Evolutionary conservation across 2,329 filamentous ascomycete species (phyloP).

Genomic region (Sarocladium strictum): DNA sequence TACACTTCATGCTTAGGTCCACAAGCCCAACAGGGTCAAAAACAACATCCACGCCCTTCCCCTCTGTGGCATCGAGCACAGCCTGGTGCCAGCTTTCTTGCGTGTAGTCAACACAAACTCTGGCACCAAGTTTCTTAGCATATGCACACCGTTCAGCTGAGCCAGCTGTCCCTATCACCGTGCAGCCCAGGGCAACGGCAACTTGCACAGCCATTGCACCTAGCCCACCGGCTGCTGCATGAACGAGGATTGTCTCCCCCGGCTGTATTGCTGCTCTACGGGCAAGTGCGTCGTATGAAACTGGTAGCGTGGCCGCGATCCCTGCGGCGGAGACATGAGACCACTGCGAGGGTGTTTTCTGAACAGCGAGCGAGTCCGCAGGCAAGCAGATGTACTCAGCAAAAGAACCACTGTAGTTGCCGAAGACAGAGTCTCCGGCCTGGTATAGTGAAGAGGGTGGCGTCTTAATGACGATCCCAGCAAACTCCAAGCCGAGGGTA

Average conservation of each 20-base stretch:
- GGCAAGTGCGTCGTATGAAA: constrained; percentile 46
- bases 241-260: constrained; percentile 47
- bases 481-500: constrained; percentile 54
- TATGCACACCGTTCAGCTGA: constrained; percentile 37
- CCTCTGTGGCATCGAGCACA: constrained; percentile 40
- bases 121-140: constrained; percentile 32
- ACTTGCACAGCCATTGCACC: constrained; percentile 52
- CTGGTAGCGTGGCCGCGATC: constrained; percentile 45
- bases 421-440: constrained; percentile 48
- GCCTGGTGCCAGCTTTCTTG: constrained; percentile 40
- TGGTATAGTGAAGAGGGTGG: constrained; percentile 29
- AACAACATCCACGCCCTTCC: constrained; percentile 49
- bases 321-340: constrained; percentile 44
- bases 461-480: constrained; percentile 41
- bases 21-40: constrained; percentile 54
- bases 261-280: constrained; percentile 31
- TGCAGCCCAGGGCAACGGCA: constrained; percentile 44
- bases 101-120: constrained; percentile 34
- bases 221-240: constrained; percentile 49
- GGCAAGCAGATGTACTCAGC: constrained; percentile 42
- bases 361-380: constrained; percentile 24
- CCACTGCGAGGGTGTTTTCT: constrained; percentile 39
- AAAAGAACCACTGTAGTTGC: constrained; percentile 44
- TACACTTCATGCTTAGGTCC: constrained; percentile 45
- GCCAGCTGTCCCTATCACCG: constrained; percentile 47